phyloP scores from a whole-genome alignment of 2,329 filamentous ascomycete species.

The Botrytis fabae region DNA sequence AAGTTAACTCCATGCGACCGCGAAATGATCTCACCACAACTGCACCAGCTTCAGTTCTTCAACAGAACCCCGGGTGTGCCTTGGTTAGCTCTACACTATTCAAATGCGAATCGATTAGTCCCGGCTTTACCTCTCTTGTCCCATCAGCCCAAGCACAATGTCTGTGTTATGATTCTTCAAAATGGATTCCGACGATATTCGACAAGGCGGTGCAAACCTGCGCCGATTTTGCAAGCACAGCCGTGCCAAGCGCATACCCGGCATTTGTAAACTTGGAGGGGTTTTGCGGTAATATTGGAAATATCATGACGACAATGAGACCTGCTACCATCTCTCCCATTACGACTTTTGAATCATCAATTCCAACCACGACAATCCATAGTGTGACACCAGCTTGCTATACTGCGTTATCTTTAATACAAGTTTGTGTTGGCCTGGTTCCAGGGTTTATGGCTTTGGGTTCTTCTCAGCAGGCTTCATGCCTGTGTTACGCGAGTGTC shows the following conservation, averaged over 20 bases:
- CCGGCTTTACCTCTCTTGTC: conserved; percentile 30
- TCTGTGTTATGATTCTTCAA: conserved; percentile 35
- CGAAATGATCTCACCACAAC: conserved; percentile 13
- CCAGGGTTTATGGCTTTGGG: conserved; percentile 6
- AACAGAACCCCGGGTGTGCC: conserved; percentile 27
- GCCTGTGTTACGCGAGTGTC: conserved; percentile 20
- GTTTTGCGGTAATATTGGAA: conserved; percentile 25
- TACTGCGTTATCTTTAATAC: neutral
- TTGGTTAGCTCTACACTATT: conserved; percentile 31
- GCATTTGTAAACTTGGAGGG: conserved; percentile 29
- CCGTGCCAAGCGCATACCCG: conserved; percentile 25
- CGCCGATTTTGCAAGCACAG: conserved; percentile 30
- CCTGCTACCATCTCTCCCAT: neutral
- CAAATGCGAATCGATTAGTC: conserved; percentile 32
- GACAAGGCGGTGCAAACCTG: conserved; percentile 33
- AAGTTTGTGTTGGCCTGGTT: neutral
- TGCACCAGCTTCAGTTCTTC: conserved; percentile 24
- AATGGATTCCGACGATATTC: conserved; percentile 33
- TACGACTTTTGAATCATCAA: neutral
- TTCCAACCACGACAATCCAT: neutral
- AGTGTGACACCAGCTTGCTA: neutral
- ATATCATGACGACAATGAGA: neutral
- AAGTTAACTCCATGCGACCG: neutral
- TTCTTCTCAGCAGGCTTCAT: conserved; percentile 5
- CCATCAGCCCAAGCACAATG: conserved; percentile 34